Base-by-base conservation (phyloP, 2,329 filamentous ascomycete genomes). In the Fusarium azukiicola region DNA sequence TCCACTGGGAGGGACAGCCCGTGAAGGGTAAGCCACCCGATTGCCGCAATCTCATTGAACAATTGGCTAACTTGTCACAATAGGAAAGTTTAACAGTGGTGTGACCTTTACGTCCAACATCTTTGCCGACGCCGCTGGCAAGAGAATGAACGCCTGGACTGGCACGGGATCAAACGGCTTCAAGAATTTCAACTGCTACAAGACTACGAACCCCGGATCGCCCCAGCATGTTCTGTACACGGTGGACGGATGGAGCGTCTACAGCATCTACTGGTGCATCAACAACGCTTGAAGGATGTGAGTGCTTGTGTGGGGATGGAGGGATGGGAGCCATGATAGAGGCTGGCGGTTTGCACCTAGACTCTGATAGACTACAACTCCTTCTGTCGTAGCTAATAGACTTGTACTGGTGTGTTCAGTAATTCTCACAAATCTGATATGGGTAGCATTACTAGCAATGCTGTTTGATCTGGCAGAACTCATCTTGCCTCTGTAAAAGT, bases 181-280 rank as follows among this genome's bases (percentile, higher is more conserved):
- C 11, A 42, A 66, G 17, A 47, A 66, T 19, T 66, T 66, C 63
- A 66, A 46, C 63, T 66, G 63, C 44, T 66, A 66, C 42, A 66
- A 66, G 44, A 16, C 42, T 2, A 36, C 42, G 12, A 38, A 47
- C 27, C 63, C 63, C n/a, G 63, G 42, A 7, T 32, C 42, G 6
- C 40, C 40, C 8, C 27, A 42, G 3, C 13, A 17, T 14, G 1
- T 66, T 8, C 19, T 66, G 13, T 66, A 66, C 63, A 66, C 63
- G 5, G 63, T 66, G 27, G 63, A 66, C 38, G 63, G 42, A 13
- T 66, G 63, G 63, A 66, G 7, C 13, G 63, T 66, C 23, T 66
- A 66, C 19, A 47, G 27, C 27, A 66, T 66, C 12, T 66, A 66
- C 42, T 66, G 42, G 42, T 66, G 63, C 42, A 66, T 46, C 9